phyloP scores from a whole-genome alignment of 2,329 filamentous ascomycete genomes.

The Aspergillus fumigatus region DNA sequence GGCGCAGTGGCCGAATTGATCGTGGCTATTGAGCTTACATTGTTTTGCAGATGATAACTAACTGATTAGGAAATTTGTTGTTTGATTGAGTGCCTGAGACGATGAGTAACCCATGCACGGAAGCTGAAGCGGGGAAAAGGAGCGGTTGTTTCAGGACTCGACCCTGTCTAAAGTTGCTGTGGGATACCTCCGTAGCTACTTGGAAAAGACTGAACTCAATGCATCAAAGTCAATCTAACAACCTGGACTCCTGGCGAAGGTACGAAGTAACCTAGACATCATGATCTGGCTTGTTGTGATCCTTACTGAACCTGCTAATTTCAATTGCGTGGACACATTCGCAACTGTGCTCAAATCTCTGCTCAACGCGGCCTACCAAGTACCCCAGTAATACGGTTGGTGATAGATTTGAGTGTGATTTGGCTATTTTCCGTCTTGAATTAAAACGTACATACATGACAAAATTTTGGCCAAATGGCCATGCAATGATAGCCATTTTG shows the following conservation, averaged over 20 bases:
- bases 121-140: background rate
- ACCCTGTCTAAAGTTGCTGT: background rate
- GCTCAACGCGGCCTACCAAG: background rate
- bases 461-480: background rate
- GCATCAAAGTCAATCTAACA: background rate
- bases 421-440: background rate
- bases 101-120: background rate
- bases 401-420: background rate
- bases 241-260: background rate
- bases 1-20: background rate
- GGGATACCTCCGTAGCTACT: background rate
- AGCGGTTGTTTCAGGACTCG: background rate
- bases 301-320: background rate
- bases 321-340: background rate
- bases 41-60: background rate
- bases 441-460: background rate
- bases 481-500: background rate
- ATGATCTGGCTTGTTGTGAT: background rate
- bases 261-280: background rate
- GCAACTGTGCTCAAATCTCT: background rate
- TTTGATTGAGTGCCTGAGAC: background rate
- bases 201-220: too few relatives aligned
- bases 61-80: background rate
- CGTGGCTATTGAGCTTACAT: background rate
- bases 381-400: background rate